Percentiles rank a stretch among this genome's conserved stretches.
Conservation (phyloP, 441 rosid species). For the Theobroma grandiflorum region DNA sequence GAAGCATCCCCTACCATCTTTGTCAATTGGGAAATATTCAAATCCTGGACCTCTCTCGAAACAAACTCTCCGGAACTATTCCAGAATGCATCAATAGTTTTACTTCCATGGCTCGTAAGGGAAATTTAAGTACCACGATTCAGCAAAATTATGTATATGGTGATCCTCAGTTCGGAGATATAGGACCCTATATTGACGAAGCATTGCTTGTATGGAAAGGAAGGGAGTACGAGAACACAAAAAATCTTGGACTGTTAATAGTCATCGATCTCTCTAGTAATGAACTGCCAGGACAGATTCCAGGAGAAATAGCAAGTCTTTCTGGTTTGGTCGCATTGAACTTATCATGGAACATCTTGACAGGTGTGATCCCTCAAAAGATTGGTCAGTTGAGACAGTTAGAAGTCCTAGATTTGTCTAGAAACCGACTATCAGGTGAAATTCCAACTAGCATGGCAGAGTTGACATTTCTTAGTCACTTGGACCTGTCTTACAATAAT, state of each 20-base stretch:
- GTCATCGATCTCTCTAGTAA: conserved; percentile 35
- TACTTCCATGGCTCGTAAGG: not conserved
- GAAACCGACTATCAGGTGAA: conserved; percentile 26
- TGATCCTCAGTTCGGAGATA: not conserved
- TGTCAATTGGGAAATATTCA: conserved; percentile 19
- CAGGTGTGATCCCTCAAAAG: conserved; percentile 16
- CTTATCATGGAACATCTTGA: conserved; percentile 32
- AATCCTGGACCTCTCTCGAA: conserved; percentile 27
- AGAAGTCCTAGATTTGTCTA: conserved; percentile 31
- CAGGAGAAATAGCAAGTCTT: conserved; percentile 13
- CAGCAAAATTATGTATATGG: not conserved
- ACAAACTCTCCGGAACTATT: conserved; percentile 5
- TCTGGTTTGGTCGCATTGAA: conserved; percentile 30
- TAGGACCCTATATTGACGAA: not conserved
- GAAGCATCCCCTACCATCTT: conserved; percentile 21
- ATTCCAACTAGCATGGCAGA: conserved; percentile 34
- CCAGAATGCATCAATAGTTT: conserved; percentile 1
- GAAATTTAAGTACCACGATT: not conserved
- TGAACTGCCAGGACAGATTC: conserved; percentile 18
- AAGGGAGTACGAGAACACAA: not conserved
- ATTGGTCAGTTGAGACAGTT: conserved; percentile 27
- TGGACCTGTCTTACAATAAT: conserved; percentile 31
- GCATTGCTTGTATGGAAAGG: conserved; percentile 24
- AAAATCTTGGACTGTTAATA: conserved; percentile 11
- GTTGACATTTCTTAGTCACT: conserved; percentile 30